Evolutionary conservation across 805 yeast genomes (phyloP).

Genomic region (Yarrowia bubula): DNA sequence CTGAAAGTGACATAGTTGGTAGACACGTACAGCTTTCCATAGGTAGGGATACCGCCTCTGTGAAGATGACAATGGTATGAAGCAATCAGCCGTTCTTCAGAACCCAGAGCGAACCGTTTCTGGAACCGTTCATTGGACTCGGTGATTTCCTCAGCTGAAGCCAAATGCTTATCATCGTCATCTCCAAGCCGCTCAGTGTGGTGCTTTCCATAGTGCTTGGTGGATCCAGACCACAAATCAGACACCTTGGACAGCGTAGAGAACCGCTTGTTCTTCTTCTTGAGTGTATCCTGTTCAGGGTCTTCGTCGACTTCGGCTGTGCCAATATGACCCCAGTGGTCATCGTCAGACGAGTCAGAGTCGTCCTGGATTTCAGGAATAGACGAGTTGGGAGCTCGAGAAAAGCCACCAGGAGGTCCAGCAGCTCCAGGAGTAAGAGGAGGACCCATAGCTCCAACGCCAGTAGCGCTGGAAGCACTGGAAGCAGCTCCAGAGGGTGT

Average conservation of each 20-base stretch:
- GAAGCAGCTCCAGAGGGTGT: too few species aligned
- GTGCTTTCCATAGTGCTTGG: constrained; percentile 18
- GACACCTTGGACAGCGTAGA: constrained; percentile 1
- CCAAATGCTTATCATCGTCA: constrained; percentile 51
- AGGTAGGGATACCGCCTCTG: constrained; percentile 64
- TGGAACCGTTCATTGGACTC: constrained; percentile 59
- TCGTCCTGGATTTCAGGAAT: constrained; percentile 22
- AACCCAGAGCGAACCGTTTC: constrained; percentile 61
- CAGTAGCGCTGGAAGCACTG: too few species aligned
- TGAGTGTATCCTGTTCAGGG: constrained; percentile 26
- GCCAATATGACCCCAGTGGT: constrained; percentile 28
- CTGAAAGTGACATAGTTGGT: constrained; percentile 70
- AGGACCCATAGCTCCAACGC: too few species aligned
- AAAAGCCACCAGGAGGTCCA: background rate
- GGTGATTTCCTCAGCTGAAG: constrained; percentile 45
- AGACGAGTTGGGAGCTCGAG: background rate
- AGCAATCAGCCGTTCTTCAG: constrained; percentile 53
- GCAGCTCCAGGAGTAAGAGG: background rate
- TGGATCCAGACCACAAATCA: constrained; percentile 12
- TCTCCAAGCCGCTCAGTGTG: constrained; percentile 23
- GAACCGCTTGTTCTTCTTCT: constrained; percentile 13
- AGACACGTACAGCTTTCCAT: constrained; percentile 81
- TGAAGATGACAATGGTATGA: constrained; percentile 69
- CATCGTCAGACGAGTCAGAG: constrained; percentile 25
- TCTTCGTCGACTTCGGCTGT: constrained; percentile 18